Base-by-base conservation (phyloP, 768 basidiomycete genomes). In the Mycena metata region DNA sequence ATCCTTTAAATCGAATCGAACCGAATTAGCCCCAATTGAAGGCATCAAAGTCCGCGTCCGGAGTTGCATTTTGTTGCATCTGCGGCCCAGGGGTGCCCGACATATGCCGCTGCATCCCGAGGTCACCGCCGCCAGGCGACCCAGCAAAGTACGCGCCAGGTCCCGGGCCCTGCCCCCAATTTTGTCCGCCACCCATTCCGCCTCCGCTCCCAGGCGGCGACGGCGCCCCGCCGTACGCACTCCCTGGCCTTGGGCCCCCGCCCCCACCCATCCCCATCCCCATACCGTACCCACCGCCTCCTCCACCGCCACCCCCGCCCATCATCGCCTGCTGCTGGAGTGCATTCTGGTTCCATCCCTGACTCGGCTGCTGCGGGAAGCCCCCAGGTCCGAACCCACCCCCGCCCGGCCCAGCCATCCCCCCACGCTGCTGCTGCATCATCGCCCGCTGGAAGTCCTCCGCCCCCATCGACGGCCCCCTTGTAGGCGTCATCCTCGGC, bases 371-470 rank as follows among this genome's bases (percentile, higher is more conserved):
- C 63, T 83, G 83, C 61, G 79, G 79, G 33, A 59, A 69, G 16
- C 56, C 55, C 73, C 85, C 83, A 64, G 13, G 24, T 13, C 50
- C 39, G 24, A 47, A 61, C n/a, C 42, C 51, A 15, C 24, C 23
- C 17, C 30, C 50, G 8, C 58, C 46, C 45, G 26, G 45, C n/a
- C 61, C 64, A 3, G 55, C 64, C 63, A 67, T 59, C 58, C 69
- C 60, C n/a, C 57, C 67, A 45, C 61, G 69, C 51, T 69, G 73
- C 51, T 69, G 73, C 60, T 75, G 76, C 75, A 88, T 78, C 83
- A 88, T 84, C 76, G 77, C 78, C 43, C 89, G 79, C 73, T 88
- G 86, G 61, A 88, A 89, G 50, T 85, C 89, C 56, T 89, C 88
- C 50, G 84, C 84, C 51, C 83, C 81, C 69, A 83, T 77, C 46